These are phyloP conservation scores for Xylaria sp. DNA, from an alignment of 2,329 filamentous ascomycete genomes.

Conservation along the genomic window DNA sequence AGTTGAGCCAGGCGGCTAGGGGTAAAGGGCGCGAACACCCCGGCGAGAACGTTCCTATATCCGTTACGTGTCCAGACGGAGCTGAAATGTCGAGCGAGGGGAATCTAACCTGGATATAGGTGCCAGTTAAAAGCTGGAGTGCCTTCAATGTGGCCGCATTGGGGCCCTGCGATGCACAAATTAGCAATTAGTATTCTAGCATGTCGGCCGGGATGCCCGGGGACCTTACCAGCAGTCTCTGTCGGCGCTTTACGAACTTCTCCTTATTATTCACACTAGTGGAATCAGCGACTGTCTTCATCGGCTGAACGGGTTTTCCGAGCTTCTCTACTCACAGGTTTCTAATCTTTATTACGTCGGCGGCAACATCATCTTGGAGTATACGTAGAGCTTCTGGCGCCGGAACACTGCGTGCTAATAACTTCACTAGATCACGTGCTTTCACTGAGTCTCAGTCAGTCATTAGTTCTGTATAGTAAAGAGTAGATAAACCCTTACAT, in stretches of 20 bases:
- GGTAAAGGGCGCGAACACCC: neutral
- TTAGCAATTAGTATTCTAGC: conserved; percentile 11
- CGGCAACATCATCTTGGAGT: conserved; percentile 88
- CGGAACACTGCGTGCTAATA: conserved; percentile 90
- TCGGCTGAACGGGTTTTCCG: neutral
- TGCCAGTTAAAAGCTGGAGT: conserved; percentile 87
- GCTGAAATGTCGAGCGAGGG: neutral
- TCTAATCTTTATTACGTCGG: conserved; percentile 77
- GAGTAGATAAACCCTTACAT: conserved; percentile 43
- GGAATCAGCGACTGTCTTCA: conserved; percentile 71
- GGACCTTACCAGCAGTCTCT: conserved; percentile 75
- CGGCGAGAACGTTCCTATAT: neutral
- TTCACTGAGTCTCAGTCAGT: conserved; percentile 66
- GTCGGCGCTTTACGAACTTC: conserved; percentile 92
- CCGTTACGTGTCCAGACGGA: too few relatives aligned
- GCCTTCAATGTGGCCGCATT: conserved; percentile 88
- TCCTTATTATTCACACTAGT: conserved; percentile 92
- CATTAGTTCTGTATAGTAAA: neutral
- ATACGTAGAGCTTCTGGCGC: conserved; percentile 95
- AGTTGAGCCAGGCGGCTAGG: neutral
- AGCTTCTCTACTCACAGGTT: conserved; percentile 27
- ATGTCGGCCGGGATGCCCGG: neutral
- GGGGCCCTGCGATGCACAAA: conserved; percentile 66
- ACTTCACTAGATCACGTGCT: conserved; percentile 91
- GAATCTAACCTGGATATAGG: conserved; percentile 79